A percentile compares a stretch with the other conserved stretches of the same genome.
Evolutionary conservation across 805 yeast genomes (phyloP).

Genomic region (Henningerozyma blattae): DNA sequence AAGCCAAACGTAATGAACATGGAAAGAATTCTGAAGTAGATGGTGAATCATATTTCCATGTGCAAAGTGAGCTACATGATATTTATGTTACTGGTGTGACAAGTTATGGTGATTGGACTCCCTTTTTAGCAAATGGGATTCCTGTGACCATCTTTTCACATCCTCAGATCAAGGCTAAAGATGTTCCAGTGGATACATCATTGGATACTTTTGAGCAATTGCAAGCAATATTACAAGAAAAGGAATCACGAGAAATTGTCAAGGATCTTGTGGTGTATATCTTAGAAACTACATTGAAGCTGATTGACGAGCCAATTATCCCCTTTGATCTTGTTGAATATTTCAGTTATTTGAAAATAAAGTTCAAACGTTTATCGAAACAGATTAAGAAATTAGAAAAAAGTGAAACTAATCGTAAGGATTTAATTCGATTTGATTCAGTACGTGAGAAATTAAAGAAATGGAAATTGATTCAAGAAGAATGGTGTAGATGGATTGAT

Average conservation of each 20-base stretch:
- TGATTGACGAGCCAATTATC: constrained; percentile 66
- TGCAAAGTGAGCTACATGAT: too few species aligned
- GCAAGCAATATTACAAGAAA: constrained; percentile 26
- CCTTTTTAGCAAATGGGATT: constrained; percentile 55
- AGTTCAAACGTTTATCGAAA: constrained; percentile 32
- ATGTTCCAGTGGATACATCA: constrained; percentile 55
- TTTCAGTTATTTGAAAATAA: constrained; percentile 32
- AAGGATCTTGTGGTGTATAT: constrained; percentile 43
- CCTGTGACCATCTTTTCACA: constrained; percentile 21
- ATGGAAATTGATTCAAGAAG: constrained; percentile 34
- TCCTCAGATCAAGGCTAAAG: constrained; percentile 6
- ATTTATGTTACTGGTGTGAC: constrained; percentile 19
- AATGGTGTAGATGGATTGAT: constrained; percentile 41
- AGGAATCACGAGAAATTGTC: constrained; percentile 43
- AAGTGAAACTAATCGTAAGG: constrained; percentile 8
- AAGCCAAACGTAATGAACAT: neutral
- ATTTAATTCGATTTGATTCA: constrained; percentile 19
- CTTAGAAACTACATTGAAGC: constrained; percentile 38
- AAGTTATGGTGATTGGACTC: constrained; percentile 51
- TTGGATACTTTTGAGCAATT: constrained; percentile 53
- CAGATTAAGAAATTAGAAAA: neutral
- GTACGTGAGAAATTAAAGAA: constrained; percentile 22
- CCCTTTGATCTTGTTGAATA: constrained; percentile 50
- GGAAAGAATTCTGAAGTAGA: constrained; percentile 3
- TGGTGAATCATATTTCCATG: too few species aligned